A percentile compares a stretch with the other conserved stretches of the same genome.
Evolutionary conservation across 2,329 filamentous ascomycete species (phyloP).

Genomic region (Curvularia sp.): DNA sequence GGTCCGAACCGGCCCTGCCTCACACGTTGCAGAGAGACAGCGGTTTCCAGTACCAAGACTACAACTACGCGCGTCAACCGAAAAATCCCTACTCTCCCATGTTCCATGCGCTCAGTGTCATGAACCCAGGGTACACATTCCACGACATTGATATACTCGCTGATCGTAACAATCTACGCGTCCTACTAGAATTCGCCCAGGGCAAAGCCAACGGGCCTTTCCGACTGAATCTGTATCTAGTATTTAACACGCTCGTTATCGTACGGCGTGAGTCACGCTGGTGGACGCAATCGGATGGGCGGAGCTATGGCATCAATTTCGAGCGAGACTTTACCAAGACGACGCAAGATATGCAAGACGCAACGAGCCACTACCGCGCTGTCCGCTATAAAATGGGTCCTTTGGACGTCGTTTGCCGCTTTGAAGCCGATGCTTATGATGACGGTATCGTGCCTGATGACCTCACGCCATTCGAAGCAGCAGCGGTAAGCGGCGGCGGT

Average conservation of each 20-base stretch:
- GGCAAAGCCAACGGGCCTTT: slow-evolving; percentile 36
- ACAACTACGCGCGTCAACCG: slow-evolving; percentile 40
- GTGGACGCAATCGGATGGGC: slow-evolving; percentile 28
- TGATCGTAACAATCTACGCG: slow-evolving; percentile 42
- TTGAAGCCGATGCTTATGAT: slow-evolving; percentile 42
- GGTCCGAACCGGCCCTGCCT: slow-evolving; percentile 28
- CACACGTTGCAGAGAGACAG: slow-evolving; percentile 28
- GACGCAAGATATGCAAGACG: slow-evolving; percentile 32
- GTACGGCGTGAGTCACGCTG: slow-evolving; percentile 36
- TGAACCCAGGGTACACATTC: slow-evolving; percentile 34
- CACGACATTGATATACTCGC: slow-evolving; percentile 37
- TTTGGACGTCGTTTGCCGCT: slow-evolving; percentile 36
- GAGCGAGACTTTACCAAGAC: slow-evolving; percentile 37
- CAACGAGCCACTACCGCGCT: slow-evolving; percentile 41
- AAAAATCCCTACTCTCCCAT: slow-evolving; percentile 35
- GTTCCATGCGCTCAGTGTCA: slow-evolving; percentile 35
- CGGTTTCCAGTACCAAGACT: slow-evolving; percentile 35
- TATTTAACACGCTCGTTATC: slow-evolving; percentile 38
- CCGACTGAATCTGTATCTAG: slow-evolving; percentile 33
- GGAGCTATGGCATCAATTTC: slow-evolving; percentile 35
- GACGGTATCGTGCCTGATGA: slow-evolving; percentile 24
- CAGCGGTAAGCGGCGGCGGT: slow-evolving; percentile 19
- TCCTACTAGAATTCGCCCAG: slow-evolving; percentile 36
- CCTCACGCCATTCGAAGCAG: slow-evolving; percentile 17
- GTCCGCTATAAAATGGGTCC: slow-evolving; percentile 40